These are phyloP conservation scores for Malus sieversii DNA, from an alignment of 306 rosid genomes.

Conservation along the genomic window DNA sequence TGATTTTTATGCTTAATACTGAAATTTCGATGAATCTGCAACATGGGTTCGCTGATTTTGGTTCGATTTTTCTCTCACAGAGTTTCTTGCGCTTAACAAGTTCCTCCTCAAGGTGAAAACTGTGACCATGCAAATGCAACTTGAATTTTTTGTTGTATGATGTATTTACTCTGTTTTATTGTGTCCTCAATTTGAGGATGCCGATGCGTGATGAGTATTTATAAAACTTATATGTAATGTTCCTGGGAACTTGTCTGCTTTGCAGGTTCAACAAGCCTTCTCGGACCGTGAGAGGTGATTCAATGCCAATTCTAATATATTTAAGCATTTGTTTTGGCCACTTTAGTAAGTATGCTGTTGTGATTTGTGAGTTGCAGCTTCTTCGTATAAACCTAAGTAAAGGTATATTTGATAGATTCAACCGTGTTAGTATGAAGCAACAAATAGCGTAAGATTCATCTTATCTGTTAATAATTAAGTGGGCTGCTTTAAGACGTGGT, in stretches of 20 bases:
- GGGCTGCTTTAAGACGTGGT: background rate
- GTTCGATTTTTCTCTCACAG: constrained; percentile 24
- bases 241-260: constrained; percentile 5
- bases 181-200: background rate
- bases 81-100: constrained; percentile 79
- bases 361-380: constrained; percentile 5
- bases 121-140: background rate
- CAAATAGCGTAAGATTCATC: background rate
- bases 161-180: background rate
- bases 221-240: background rate
- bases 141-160: background rate
- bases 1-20: background rate
- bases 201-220: background rate
- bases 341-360: background rate
- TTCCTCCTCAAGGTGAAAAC: constrained; percentile 65
- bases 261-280: constrained; percentile 86
- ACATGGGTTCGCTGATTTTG: background rate
- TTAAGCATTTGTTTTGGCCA: background rate
- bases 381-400: background rate
- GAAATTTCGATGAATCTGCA: background rate
- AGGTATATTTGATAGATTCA: background rate
- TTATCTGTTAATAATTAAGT: background rate
- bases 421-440: background rate
- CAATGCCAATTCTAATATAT: background rate
- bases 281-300: constrained; percentile 69